These are phyloP conservation scores for Lachancea meyersii DNA, from an alignment of 805 yeast genomes.

Conservation along the genomic window DNA sequence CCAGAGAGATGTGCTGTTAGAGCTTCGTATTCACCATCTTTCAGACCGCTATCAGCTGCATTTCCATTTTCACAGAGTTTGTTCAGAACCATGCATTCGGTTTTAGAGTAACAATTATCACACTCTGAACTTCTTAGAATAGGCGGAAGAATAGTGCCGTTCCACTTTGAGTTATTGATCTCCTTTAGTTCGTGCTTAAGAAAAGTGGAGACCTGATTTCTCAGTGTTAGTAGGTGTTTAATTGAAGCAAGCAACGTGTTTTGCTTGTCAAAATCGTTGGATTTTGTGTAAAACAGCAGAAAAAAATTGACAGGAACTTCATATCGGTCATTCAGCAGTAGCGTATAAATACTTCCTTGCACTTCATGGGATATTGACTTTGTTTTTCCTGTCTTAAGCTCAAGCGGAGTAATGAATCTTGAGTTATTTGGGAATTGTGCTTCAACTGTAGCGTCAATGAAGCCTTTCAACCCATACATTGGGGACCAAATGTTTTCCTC, in stretches of 20 bases:
- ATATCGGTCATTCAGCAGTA: constrained; percentile 75
- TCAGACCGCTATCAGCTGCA: constrained; percentile 48
- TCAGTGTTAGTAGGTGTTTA: constrained; percentile 57
- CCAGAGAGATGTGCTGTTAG: constrained; percentile 45
- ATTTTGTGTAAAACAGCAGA: constrained; percentile 67
- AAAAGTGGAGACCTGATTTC: constrained; percentile 63
- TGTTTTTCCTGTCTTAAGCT: constrained; percentile 76
- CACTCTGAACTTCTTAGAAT: constrained; percentile 47
- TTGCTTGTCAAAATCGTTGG: constrained; percentile 47
- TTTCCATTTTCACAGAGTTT: constrained; percentile 55
- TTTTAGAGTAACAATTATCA: constrained; percentile 52
- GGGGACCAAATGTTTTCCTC: constrained; percentile 95
- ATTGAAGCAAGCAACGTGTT: constrained; percentile 52
- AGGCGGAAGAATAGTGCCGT: constrained; percentile 44
- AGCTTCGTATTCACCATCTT: constrained; percentile 40
- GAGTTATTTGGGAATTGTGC: constrained; percentile 41
- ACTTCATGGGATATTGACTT: constrained; percentile 69
- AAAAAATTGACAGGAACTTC: constrained; percentile 58
- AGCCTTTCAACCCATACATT: constrained; percentile 79
- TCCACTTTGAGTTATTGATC: constrained; percentile 7
- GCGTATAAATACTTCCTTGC: constrained; percentile 76
- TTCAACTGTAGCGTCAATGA: constrained; percentile 80
- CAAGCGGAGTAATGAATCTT: constrained; percentile 68
- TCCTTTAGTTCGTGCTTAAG: constrained; percentile 39
- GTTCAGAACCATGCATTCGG: constrained; percentile 60